phyloP scores from a whole-genome alignment of 805 yeast genomes.

The Candida methanosorbosa region DNA sequence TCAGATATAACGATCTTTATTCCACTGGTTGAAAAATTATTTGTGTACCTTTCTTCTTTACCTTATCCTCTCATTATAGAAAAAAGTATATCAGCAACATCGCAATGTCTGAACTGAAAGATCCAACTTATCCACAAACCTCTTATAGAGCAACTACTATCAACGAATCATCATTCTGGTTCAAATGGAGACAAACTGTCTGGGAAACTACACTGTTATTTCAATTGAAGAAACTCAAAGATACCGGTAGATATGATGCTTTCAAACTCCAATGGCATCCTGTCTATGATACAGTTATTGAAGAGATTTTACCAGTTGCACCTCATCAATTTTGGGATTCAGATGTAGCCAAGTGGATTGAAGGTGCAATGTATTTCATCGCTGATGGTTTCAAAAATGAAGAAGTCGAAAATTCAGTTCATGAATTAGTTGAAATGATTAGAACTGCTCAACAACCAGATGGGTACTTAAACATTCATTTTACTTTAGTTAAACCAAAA shows the following conservation, averaged over 20 bases:
- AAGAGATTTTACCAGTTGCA: not conserved
- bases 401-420: constrained; percentile 15
- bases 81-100: no score
- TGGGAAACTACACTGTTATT: not conserved
- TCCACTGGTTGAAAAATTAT: no score
- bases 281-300: not conserved
- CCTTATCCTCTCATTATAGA: no score
- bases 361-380: no score
- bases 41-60: no score
- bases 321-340: constrained; percentile 21
- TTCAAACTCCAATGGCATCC: not conserved
- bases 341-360: constrained; percentile 17
- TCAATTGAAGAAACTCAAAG: not conserved
- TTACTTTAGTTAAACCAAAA: constrained; percentile 12
- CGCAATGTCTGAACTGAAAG: not conserved
- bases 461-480: constrained; percentile 17
- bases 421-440: constrained; percentile 12
- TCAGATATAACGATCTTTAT: no score
- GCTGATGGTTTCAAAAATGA: constrained; percentile 19
- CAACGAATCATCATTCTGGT: not conserved
- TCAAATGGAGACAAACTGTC: not conserved
- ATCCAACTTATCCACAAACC: not conserved
- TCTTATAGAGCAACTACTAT: not conserved
- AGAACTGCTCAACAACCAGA: constrained; percentile 14
- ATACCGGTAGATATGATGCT: not conserved